Evolutionary conservation across 2,329 filamentous ascomycete species (phyloP).

Genomic region (Helotiales sp.): DNA sequence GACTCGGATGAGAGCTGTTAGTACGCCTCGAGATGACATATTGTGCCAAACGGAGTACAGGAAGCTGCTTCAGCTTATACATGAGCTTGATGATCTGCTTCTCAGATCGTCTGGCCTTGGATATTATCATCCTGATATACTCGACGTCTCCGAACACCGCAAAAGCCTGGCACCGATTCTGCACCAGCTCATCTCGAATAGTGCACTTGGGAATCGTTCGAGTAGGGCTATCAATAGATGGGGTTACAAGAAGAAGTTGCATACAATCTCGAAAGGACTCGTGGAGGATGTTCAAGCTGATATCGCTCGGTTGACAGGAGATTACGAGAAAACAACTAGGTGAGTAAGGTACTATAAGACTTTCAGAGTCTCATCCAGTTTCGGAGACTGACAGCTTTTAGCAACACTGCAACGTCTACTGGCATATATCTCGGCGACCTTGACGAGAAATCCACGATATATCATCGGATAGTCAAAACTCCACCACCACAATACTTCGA

Average conservation of each 20-base stretch:
- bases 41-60: not conserved
- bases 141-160: not conserved
- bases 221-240: not conserved
- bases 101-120: not conserved
- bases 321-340: not conserved
- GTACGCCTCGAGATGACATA: not conserved
- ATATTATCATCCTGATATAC: not conserved
- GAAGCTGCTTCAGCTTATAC: not conserved
- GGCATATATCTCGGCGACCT: not conserved
- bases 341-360: no score
- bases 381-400: not conserved
- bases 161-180: not conserved
- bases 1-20: not conserved
- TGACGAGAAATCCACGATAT: not conserved
- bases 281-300: not conserved
- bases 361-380: not conserved
- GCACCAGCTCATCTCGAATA: not conserved
- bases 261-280: not conserved
- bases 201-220: not conserved
- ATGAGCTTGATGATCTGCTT: not conserved
- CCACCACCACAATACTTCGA: not conserved
- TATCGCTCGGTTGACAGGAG: not conserved
- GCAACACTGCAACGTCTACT: not conserved
- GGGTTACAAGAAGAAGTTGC: not conserved
- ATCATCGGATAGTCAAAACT: not conserved